Conservation (phyloP, 108 stramenopile genomes). For the Nitzschia inconspicua region DNA sequence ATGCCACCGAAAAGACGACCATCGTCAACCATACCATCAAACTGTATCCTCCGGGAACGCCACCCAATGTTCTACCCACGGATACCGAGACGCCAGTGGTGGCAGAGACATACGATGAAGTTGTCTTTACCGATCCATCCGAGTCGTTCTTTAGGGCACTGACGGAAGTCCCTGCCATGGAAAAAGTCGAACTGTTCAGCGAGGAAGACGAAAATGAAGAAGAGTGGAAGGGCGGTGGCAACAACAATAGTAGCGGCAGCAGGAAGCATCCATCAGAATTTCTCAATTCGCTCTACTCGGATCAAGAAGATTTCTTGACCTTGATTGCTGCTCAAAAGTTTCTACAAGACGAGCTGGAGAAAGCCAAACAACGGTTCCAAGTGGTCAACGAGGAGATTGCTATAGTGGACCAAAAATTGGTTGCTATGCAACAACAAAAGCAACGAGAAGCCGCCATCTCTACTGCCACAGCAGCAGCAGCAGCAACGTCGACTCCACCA, state of each 20-base stretch:
- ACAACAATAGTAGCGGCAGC: too few relatives aligned
- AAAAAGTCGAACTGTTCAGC: constrained; percentile 33
- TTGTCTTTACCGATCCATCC: constrained; percentile 90
- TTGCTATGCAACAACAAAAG: constrained; percentile 19
- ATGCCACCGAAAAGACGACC: constrained; percentile 69
- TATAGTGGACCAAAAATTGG: constrained; percentile 40
- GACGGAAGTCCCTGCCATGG: constrained; percentile 30
- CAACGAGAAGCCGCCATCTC: constrained; percentile 6
- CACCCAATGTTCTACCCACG: constrained; percentile 11
- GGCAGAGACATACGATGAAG: constrained; percentile 92
- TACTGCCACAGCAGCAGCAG: background rate
- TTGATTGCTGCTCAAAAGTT: constrained; percentile 67
- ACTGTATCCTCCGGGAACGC: constrained; percentile 74
- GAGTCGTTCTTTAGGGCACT: constrained; percentile 64
- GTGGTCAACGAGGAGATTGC: constrained; percentile 37
- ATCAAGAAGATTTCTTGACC: constrained; percentile 53
- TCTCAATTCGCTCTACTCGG: constrained; percentile 46
- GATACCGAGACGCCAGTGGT: constrained; percentile 76
- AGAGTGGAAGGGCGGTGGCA: too few relatives aligned
- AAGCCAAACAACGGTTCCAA: constrained; percentile 63
- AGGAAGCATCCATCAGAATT: too few relatives aligned
- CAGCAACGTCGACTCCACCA: too few relatives aligned
- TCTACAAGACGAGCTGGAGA: constrained; percentile 54
- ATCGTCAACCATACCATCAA: constrained; percentile 75
- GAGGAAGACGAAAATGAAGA: too few relatives aligned